phyloP scores from a whole-genome alignment of 176 grass and related monocot species.

The Zizania latifolia region DNA sequence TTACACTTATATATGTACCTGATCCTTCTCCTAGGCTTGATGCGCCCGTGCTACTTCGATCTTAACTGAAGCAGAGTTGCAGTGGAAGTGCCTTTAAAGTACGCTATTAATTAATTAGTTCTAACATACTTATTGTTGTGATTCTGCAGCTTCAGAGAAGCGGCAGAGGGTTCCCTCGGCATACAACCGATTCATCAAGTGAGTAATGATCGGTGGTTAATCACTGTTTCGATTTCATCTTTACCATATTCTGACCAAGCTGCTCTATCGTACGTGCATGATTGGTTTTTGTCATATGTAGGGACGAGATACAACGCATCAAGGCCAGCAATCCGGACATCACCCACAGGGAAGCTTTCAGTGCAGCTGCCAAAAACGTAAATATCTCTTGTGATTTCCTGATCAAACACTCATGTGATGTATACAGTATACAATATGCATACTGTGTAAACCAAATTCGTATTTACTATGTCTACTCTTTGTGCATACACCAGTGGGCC shows the following conservation, averaged over 20 bases:
- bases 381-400: background rate
- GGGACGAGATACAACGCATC: constrained; percentile 99
- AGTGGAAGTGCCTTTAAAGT: background rate
- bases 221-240: background rate
- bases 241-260: background rate
- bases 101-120: background rate
- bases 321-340: constrained; percentile 92
- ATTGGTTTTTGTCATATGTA: background rate
- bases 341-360: constrained; percentile 97
- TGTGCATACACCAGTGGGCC: constrained; percentile 66
- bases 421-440: no score
- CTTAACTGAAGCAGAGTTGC: background rate
- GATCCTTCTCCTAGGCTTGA: background rate
- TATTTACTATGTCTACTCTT: background rate
- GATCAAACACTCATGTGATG: background rate
- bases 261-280: background rate
- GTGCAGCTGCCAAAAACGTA: constrained; percentile 98
- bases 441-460: background rate
- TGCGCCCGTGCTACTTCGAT: background rate
- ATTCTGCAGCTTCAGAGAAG: constrained; percentile 76
- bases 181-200: constrained; percentile 99
- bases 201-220: constrained; percentile 7
- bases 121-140: background rate
- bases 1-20: background rate
- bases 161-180: constrained; percentile 95